Evolutionary conservation across 768 basidiomycete genomes (phyloP).

Genomic region (Rubroboletus pulcherrimus): DNA sequence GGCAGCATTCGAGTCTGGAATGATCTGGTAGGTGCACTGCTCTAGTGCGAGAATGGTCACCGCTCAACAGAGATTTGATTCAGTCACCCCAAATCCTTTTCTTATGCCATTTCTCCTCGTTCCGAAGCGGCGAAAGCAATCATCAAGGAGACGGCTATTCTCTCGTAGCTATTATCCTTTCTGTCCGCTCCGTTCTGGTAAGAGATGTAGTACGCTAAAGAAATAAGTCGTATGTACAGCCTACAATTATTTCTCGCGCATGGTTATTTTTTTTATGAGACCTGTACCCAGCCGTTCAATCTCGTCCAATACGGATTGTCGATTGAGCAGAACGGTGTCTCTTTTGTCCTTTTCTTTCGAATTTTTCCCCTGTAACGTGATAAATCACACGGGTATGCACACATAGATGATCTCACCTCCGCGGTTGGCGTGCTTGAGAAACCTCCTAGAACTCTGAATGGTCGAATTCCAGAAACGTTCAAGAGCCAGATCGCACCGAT

Average conservation of each 20-base stretch:
- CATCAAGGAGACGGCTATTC: constrained; percentile 28
- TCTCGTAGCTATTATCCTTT: constrained; percentile 10
- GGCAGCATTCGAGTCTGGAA: constrained; percentile 27
- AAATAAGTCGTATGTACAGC: not conserved
- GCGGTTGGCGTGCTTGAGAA: constrained; percentile 64
- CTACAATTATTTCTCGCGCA: constrained; percentile 9
- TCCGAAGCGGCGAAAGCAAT: constrained; percentile 25
- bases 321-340: constrained; percentile 62
- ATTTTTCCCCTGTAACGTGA: constrained; percentile 23
- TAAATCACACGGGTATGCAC: not conserved
- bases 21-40: constrained; percentile 27
- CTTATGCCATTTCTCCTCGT: constrained; percentile 29
- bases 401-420: constrained; percentile 27
- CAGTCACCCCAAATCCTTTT: constrained; percentile 32
- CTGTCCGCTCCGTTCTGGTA: not conserved
- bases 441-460: constrained; percentile 79
- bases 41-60: not conserved
- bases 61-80: constrained; percentile 1
- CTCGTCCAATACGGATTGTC: constrained; percentile 63
- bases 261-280: constrained; percentile 49
- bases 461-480: constrained; percentile 50
- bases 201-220: not conserved
- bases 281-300: constrained; percentile 73
- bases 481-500: constrained; percentile 91
- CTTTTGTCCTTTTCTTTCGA: constrained; percentile 47